Base-by-base conservation (phyloP, 202 grass and related monocot species). In the Hordeum pubiflorum region DNA sequence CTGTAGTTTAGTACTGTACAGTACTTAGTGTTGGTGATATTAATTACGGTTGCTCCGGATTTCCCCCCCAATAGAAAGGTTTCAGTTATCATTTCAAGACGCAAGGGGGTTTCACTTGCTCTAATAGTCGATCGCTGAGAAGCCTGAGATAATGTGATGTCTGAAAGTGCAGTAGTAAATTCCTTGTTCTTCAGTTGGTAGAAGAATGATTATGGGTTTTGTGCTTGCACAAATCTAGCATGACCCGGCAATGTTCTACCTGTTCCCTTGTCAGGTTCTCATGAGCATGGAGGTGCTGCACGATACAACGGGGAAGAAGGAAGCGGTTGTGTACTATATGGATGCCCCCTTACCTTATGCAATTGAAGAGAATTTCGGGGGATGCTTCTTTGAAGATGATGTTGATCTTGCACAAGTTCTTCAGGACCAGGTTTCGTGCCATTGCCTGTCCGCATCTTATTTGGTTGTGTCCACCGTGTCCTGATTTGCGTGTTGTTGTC, bases 341-440 rank as follows among this genome's bases (percentile, higher is more conserved):
- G 83, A 83, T 67, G n/a, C 54, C 10, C 77, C 94, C 68, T 21
- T 78, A n/a, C 88, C 82, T 0, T 87, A 89, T 38, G 74, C 76
- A 11, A 84, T 93, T 43, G 88, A 94, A 84, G 89, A 94, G 58
- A 88, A 86, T 59, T 92, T 73, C 15, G 82, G 77, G 22, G 88
- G 76, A 27, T 91, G 76, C 71, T 87, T 91, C 29, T 56, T 87
- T 74, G 91, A 92, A 6, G 92, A 97, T 27, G 89, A 92, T 56
- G 50, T 38, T 72, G 84, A 91, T 83, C 82, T 92, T 76, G 91
- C 90, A 48, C 75, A 89, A 55, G 86, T 91, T 74, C 86, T 97
- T 76, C 92, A 93, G 70, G 88, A 94, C 62, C 92, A 97, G 87
- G 92, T 92, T 83, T 34, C 15, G 59, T 70, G 26, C 40, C 26